These are phyloP conservation scores for Ascochyta viciae-villosae DNA, from an alignment of 2,329 filamentous ascomycete genomes.

Conservation along the genomic window DNA sequence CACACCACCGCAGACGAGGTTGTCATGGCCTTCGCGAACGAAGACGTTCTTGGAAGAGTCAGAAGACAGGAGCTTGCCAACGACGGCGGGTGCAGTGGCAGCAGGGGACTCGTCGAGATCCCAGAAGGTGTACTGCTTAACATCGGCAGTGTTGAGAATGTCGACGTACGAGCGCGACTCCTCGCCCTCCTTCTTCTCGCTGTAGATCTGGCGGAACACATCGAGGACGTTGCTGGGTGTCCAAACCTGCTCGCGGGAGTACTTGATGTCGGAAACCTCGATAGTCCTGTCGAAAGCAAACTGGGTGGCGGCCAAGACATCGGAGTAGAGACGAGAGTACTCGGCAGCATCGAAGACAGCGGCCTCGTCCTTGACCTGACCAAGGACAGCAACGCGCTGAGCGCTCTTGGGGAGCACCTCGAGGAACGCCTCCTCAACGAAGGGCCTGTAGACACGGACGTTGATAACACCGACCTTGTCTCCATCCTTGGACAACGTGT, in stretches of 20 bases:
- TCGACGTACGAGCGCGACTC: constrained; percentile 57
- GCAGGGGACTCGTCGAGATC: constrained; percentile 79
- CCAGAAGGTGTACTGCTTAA: constrained; percentile 93
- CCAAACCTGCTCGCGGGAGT: constrained; percentile 75
- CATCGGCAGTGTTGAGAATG: constrained; percentile 60
- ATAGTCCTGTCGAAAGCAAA: constrained; percentile 67
- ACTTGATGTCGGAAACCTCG: constrained; percentile 86
- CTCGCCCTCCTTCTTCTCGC: constrained; percentile 50
- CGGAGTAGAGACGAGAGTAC: constrained; percentile 88
- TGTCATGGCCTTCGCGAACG: constrained; percentile 66
- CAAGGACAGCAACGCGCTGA: constrained; percentile 81
- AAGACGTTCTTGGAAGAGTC: constrained; percentile 69
- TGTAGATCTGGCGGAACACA: constrained; percentile 56
- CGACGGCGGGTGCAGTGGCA: constrained; percentile 67
- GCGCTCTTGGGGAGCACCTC: constrained; percentile 77
- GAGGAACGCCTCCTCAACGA: constrained; percentile 93
- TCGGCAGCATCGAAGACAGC: constrained; percentile 76
- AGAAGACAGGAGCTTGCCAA: constrained; percentile 66
- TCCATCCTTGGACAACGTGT: constrained; percentile 73
- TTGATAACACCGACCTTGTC: constrained; percentile 86
- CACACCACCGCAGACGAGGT: constrained; percentile 74
- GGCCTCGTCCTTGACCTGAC: constrained; percentile 79
- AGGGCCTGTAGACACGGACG: constrained; percentile 92
- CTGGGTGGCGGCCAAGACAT: constrained; percentile 83
- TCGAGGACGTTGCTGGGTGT: constrained; percentile 61